Conservation (phyloP, 1,139 yeast genomes). For the Suhomyces taliae region DNA sequence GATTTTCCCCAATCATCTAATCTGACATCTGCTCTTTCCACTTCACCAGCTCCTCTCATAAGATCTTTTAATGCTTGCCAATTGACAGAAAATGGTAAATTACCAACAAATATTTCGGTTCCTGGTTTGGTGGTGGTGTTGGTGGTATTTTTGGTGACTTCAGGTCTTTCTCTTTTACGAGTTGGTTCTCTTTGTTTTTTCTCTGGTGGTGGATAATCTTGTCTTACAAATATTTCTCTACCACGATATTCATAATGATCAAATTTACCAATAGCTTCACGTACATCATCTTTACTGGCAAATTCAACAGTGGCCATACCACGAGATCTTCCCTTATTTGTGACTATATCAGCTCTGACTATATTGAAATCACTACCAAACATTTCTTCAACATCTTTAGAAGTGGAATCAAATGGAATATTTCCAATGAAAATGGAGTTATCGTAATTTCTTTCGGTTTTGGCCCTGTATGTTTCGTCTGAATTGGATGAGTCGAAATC, state of each 20-base stretch:
- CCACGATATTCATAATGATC: conserved; percentile 71
- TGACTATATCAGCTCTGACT: conserved; percentile 82
- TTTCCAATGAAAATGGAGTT: conserved; percentile 75
- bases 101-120: conserved; percentile 76
- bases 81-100: conserved; percentile 74
- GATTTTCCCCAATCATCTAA: conserved; percentile 72
- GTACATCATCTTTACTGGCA: conserved; percentile 64
- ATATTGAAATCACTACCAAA: conserved; percentile 69
- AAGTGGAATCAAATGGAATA: conserved; percentile 63
- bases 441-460: conserved; percentile 63
- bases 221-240: conserved; percentile 87
- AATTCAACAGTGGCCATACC: conserved; percentile 96
- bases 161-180: conserved; percentile 14
- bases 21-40: conserved; percentile 78
- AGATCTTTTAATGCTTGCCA: conserved; percentile 88
- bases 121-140: conserved; percentile 37
- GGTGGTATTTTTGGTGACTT: conserved; percentile 11
- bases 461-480: conserved; percentile 35
- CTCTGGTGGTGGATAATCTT: conserved; percentile 79
- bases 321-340: conserved; percentile 79
- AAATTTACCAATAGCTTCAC: conserved; percentile 68
- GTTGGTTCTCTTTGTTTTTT: conserved; percentile 27
- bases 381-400: conserved; percentile 58
- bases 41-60: conserved; percentile 74
- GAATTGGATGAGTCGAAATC: conserved; percentile 24